Conservation (phyloP, 345 rosid genomes). For the Aquilaria malaccensis region DNA sequence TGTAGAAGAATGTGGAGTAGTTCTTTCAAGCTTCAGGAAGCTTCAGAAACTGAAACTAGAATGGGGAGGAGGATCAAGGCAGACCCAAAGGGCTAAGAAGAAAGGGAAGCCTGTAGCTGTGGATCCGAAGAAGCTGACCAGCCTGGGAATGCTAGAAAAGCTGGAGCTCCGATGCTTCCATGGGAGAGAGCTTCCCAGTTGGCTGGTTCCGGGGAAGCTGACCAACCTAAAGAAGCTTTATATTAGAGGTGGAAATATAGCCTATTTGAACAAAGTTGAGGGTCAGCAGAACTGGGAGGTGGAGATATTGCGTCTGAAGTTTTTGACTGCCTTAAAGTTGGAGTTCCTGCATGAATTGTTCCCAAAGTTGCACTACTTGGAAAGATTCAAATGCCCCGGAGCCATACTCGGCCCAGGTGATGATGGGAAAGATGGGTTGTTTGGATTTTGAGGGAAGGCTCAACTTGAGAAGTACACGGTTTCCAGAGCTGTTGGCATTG, state of each 20-base stretch:
- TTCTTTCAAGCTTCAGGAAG: not conserved
- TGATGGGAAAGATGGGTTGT: not conserved
- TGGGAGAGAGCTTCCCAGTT: not conserved
- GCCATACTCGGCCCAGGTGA: conserved; percentile 32
- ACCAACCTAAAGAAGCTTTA: conserved; percentile 6
- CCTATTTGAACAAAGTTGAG: not conserved
- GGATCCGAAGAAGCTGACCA: not conserved
- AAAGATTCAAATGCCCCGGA: conserved; percentile 27
- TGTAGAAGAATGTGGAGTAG: not conserved
- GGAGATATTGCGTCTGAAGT: conserved; percentile 24
- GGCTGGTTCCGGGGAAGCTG: not conserved
- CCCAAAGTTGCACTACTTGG: conserved; percentile 27
- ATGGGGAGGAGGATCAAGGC: conserved; percentile 12
- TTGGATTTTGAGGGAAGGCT: too few relatives aligned
- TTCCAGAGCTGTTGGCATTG: too few relatives aligned
- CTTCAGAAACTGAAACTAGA: conserved; percentile 18
- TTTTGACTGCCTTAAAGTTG: conserved; percentile 19
- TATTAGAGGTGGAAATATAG: conserved; percentile 27
- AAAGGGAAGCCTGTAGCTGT: not conserved
- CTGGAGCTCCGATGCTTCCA: conserved; percentile 14
- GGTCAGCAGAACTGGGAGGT: conserved; percentile 9
- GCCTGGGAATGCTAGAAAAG: conserved; percentile 1
- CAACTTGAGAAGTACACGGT: too few relatives aligned
- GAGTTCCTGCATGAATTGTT: conserved; percentile 19
- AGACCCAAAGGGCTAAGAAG: not conserved